Base-by-base conservation (phyloP, 2,329 filamentous ascomycete species). In the Colletotrichum tofieldiae region DNA sequence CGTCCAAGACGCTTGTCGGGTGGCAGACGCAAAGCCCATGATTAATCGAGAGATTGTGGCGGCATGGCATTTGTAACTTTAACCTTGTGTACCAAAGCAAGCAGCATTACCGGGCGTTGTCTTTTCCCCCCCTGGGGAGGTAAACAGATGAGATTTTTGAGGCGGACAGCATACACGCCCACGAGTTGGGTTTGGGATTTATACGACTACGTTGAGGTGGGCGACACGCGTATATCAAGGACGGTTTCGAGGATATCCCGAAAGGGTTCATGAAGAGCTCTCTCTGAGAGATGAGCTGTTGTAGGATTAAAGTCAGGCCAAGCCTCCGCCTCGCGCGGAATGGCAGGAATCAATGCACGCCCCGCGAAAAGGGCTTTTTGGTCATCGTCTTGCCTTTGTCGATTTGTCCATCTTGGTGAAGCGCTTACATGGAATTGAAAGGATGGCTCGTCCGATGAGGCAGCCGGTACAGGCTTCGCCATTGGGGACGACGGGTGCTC, bases 41-140 rank as follows among this genome's bases (percentile, higher is more conserved):
- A 65, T 59, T 66, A 65, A 60, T 66, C 47, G 37, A 9, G 56
- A 70, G 45, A 54, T 14, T 32, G 67, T 63, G 62, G 47, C 26
- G 16, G 56, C 45, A 54, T 62, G 70, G 67, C 55, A 60, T 52
- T 35, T 60, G 54, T 64, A 55, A 65, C 55, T 65, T 49, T 39
- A 69, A 60, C 58, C 54, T 58, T 60, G 62, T 68, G 62, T 68
- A 65, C 47, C 61, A 64, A 45, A 64, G 37, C 39, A 64, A 55
- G 61, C 61, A 64, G 47, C 61, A 64, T 64, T 32, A 16, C 32
- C 60, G 12, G 61, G 61, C 49, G 43, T 59, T 69, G 54, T 74
- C 39, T 71, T 71, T 26, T 52, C 43, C 43, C 23, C 58, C 29
- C 16, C 29, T 32, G 20, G 41, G 37, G 23, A 7, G n/a, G n/a